Percentiles rank a stretch among this genome's conserved stretches.
Evolutionary conservation across 352 stramenopile genomes (phyloP).

Genomic region (Elongisporangium senticosum): DNA sequence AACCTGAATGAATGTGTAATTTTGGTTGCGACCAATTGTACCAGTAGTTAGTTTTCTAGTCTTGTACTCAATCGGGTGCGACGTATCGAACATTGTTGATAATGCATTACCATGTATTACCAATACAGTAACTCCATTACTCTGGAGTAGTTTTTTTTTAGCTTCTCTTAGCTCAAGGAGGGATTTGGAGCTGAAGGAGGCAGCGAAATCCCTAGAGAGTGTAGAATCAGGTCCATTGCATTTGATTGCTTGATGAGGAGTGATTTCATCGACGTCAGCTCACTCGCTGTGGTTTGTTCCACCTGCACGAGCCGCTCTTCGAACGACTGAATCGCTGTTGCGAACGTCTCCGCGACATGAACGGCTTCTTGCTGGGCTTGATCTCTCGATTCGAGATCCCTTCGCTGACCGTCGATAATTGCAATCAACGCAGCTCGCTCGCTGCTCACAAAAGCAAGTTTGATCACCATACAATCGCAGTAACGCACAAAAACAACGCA

Average conservation of each 20-base stretch:
- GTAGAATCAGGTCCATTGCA: conserved; percentile 48
- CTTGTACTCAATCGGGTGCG: background rate
- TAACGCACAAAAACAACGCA: background rate
- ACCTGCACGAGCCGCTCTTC: conserved; percentile 48
- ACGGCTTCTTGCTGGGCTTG: conserved; percentile 45
- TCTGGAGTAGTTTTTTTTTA: too few relatives aligned
- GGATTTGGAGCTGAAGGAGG: background rate
- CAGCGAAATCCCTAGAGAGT: conserved; percentile 34
- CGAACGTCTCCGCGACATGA: conserved; percentile 51
- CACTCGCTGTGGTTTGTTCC: conserved; percentile 31
- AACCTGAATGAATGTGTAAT: conserved; percentile 11
- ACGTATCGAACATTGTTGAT: background rate
- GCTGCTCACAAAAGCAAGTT: conserved; percentile 12
- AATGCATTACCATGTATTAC: background rate
- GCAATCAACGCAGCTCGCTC: conserved; percentile 46
- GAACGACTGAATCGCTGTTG: conserved; percentile 42
- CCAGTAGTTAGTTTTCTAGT: background rate
- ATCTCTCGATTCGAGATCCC: conserved; percentile 49
- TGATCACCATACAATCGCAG: background rate
- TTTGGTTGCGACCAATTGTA: background rate
- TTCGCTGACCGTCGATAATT: conserved; percentile 57
- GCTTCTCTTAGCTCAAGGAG: background rate
- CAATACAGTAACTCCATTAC: conserved; percentile 11
- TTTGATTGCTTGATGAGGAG: conserved; percentile 34
- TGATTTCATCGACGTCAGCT: conserved; percentile 37